Evolutionary conservation across 441 rosid species (phyloP), one percentile per base, ranked within the genome.

Genomic region (Eutrema salsugineum): DNA sequence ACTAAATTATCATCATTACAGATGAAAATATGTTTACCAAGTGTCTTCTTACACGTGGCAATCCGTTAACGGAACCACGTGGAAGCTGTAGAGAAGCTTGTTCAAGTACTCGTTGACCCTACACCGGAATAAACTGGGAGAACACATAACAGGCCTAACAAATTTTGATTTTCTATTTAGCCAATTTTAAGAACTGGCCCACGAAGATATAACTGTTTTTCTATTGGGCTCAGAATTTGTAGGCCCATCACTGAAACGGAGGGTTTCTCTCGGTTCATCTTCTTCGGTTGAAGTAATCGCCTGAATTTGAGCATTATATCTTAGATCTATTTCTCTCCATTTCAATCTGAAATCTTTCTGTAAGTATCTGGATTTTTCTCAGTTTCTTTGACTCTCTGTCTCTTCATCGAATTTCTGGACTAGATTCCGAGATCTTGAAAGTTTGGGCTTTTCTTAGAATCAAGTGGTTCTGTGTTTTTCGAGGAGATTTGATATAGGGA

Each of bases 401-500:
- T 0, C 3, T 38, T 11, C 43, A 11, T 35, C 38, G 11, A 35
- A 35, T 11, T 38, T 38, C 5, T n/a, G n/a, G 3, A 39, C 4
- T 9, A 4, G 43, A 38, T 7, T 4, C 6, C 11, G 11, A 9
- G 40, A 36, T 36, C 38, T 35, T 14, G 42, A 11, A 38, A 38
- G 5, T 38, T 38, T 38, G 42, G 42, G 14, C 11, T 38, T 38
- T 11, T 1, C 42, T 11, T 11, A 36, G 40, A 36, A 36, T 36
- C 5, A 38, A 11, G 42, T 38, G 42, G n/a, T 14, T 38, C n/a
- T 11, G 42, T 38, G 42, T 38, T 38, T 38, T 33, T 38, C 0
- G 22, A 33, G 8, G 24, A 4, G 10, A 20, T 66, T 71, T 51
- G 79, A 49, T 63, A 89, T 89, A 92, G 97, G 97, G 85, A 89